Base-by-base conservation (phyloP, 768 basidiomycete genomes). In the Trametes cinnabarina region DNA sequence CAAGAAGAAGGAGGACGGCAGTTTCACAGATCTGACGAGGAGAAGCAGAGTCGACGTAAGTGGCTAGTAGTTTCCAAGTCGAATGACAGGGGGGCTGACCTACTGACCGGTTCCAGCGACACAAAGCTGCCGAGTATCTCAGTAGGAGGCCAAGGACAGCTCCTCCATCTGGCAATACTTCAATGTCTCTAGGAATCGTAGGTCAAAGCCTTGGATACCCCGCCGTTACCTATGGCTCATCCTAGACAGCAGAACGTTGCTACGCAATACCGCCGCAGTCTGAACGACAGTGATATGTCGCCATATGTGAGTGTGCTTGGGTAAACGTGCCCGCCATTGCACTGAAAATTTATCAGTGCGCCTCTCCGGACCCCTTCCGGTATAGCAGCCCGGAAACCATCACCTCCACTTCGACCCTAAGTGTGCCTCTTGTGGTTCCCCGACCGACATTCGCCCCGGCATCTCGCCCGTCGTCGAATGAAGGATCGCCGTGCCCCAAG, bases 1-100 rank as follows among this genome's bases (percentile, higher is more conserved):
- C 51, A 59, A 53, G 58, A 59, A 43, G 47, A 59, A 54, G 23
- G 58, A 53, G 3, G 51, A 59, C 8, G 5, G 22, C 37, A 39
- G 17, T 26, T 35, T 26, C n/a, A 39, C 26, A 7, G 51, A 52
- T 1, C 37, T 59, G 2, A 32, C 47, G 0, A 47, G 51, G 28
- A 47, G 26, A 37, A 47, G 30, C n/a, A 44, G 58, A 3, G 51
- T 53, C 23, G 51, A 41, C 17, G 58, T 59, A 12, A 25, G 58
- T 43, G 9, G n/a, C n/a, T n/a, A n/a, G n/a, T n/a, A n/a, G n/a
- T n/a, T n/a, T n/a, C n/a, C n/a, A n/a, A n/a, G n/a, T n/a, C 1
- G 12, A 8, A 3, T 26, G 25, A 20, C 26, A 25, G 10, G 44
- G 44, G 12, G 44, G n/a, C n/a, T n/a, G n/a, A n/a, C 44, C 15